Conservation (phyloP, 2,329 filamentous ascomycete species). For the Aspergillus amoenus region DNA sequence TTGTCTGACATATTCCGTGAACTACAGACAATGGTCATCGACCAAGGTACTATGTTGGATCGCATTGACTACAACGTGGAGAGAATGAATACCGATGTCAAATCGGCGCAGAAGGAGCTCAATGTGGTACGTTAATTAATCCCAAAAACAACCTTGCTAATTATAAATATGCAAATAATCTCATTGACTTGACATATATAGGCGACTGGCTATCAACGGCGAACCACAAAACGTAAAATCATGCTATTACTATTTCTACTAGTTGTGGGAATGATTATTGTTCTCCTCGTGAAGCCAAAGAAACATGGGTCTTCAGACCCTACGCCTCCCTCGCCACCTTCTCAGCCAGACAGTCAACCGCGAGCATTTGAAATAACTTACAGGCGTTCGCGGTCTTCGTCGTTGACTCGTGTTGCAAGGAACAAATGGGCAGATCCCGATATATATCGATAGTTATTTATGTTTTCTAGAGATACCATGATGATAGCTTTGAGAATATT, state of each 20-base stretch:
- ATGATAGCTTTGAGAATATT: conserved; percentile 19
- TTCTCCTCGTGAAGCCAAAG: conserved; percentile 78
- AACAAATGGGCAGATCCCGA: conserved; percentile 36
- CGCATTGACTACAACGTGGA: conserved; percentile 98
- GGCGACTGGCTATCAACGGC: conserved; percentile 84
- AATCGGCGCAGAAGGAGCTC: conserved; percentile 88
- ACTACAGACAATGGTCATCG: conserved; percentile 91
- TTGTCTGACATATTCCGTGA: conserved; percentile 96
- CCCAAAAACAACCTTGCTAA: not conserved
- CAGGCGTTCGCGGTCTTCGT: conserved; percentile 22
- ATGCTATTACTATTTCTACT: conserved; percentile 84
- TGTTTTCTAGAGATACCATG: conserved; percentile 21
- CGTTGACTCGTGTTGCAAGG: conserved; percentile 24
- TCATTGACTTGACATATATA: conserved; percentile 16
- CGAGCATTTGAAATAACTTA: conserved; percentile 22
- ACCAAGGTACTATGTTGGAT: conserved; percentile 86
- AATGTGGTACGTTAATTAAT: conserved; percentile 58
- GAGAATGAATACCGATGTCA: conserved; percentile 88
- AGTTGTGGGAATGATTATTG: conserved; percentile 81
- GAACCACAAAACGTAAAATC: conserved; percentile 85
- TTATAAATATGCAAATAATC: not conserved
- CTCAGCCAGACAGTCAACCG: conserved; percentile 24
- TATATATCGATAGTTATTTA: conserved; percentile 32
- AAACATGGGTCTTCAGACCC: conserved; percentile 24
- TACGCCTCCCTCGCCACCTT: conserved; percentile 19